These are phyloP conservation scores for Claviceps sorghi DNA, from an alignment of 2,329 filamentous ascomycete genomes.

Conservation along the genomic window DNA sequence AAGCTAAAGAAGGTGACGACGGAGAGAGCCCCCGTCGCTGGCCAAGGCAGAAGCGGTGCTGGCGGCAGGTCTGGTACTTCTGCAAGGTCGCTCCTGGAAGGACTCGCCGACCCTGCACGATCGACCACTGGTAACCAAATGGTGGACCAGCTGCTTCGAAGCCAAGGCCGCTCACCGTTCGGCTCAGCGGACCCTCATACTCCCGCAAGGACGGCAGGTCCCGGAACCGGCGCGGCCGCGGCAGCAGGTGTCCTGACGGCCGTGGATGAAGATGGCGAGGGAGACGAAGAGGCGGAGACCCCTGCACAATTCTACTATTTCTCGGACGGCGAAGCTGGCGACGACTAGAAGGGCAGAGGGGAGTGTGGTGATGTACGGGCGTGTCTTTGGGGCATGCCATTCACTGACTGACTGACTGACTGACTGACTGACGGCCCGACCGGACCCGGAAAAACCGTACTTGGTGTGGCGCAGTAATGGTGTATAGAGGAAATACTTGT, in stretches of 20 bases:
- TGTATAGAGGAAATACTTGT: no score
- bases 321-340: constrained; percentile 44
- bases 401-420: no score
- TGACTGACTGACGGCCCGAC: no score
- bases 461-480: no score
- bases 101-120: constrained; percentile 20
- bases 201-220: constrained; percentile 29
- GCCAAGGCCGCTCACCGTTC: constrained; percentile 21
- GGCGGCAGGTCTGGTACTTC: constrained; percentile 18
- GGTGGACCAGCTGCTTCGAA: constrained; percentile 29
- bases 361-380: not conserved
- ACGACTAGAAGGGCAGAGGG: constrained; percentile 11
- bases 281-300: constrained; percentile 53
- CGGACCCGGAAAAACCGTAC: no score
- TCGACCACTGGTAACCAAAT: constrained; percentile 17
- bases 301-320: constrained; percentile 69
- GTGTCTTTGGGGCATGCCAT: no score
- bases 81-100: constrained; percentile 21
- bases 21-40: constrained; percentile 45
- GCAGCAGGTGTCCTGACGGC: constrained; percentile 72
- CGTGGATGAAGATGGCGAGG: constrained; percentile 71
- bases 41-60: constrained; percentile 16
- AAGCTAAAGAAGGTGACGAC: constrained; percentile 71
- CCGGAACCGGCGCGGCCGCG: constrained; percentile 43
- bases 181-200: constrained; percentile 16